These are phyloP conservation scores for Entomortierella lignicola DNA, from an alignment of 192 early-diverging fungal genomes.

Conservation along the genomic window DNA sequence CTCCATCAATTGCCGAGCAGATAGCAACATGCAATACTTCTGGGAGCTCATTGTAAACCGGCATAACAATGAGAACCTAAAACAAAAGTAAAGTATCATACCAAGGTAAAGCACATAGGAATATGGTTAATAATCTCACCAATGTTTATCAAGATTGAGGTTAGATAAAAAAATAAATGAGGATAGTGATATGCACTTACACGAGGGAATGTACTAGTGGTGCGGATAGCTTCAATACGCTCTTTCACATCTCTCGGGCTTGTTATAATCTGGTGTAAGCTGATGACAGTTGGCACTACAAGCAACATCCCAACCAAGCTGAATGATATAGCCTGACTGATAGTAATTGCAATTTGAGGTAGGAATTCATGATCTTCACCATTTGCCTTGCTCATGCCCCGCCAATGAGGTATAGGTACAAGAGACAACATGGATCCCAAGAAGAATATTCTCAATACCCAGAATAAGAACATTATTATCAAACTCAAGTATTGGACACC, in stretches of 20 bases:
- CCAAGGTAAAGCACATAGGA: not conserved
- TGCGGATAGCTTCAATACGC: constrained; percentile 10
- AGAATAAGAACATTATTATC: constrained; percentile 11
- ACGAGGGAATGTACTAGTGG: constrained; percentile 25
- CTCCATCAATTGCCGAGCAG: constrained; percentile 33
- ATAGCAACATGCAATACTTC: constrained; percentile 23
- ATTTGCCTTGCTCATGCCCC: not conserved
- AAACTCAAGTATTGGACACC: constrained; percentile 23
- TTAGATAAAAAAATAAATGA: not conserved
- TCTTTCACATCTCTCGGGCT: constrained; percentile 23
- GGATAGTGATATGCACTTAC: not conserved
- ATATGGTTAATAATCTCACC: too few species aligned
- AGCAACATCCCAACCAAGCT: constrained; percentile 1
- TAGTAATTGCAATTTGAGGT: not conserved
- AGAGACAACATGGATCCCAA: constrained; percentile 14
- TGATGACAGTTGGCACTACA: constrained; percentile 18
- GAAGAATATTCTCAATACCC: constrained; percentile 4
- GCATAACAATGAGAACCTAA: constrained; percentile 28
- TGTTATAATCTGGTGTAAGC: constrained; percentile 14
- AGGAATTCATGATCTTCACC: constrained; percentile 8
- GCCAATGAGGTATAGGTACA: constrained; percentile 21
- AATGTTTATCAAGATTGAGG: not conserved
- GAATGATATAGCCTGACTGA: constrained; percentile 12
- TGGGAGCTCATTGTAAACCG: constrained; percentile 31
- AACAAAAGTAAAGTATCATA: not conserved